Evolutionary conservation across 129 eudicot species (phyloP).

Genomic region (Dittrichia graveolens): DNA sequence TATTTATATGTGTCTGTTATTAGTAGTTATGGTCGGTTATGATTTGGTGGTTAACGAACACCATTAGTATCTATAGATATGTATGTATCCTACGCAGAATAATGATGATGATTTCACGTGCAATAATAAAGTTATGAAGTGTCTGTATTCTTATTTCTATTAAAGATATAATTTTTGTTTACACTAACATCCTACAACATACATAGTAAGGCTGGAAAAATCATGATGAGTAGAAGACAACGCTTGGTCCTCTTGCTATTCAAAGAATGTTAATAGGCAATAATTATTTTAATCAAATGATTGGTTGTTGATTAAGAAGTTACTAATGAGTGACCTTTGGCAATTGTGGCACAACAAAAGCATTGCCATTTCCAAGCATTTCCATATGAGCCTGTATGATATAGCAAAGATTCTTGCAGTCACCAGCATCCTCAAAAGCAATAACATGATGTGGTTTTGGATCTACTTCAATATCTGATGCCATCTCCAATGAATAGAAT

Average conservation of each 20-base stretch:
- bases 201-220: no score
- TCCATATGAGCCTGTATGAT: slow-evolving; percentile 81
- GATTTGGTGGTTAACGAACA: no score
- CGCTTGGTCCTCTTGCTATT: slow-evolving; percentile 1
- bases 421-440: slow-evolving; percentile 89
- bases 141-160: background rate
- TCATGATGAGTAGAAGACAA: background rate
- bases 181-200: slow-evolving; percentile 61
- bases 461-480: slow-evolving; percentile 79
- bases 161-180: background rate
- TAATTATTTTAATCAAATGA: background rate
- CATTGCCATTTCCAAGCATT: slow-evolving; percentile 85
- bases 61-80: no score
- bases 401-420: slow-evolving; percentile 77
- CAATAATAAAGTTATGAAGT: no score
- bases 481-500: slow-evolving; percentile 95
- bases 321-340: slow-evolving; percentile 62
- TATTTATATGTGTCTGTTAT: background rate
- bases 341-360: slow-evolving; percentile 75
- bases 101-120: no score
- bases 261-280: slow-evolving; percentile 10
- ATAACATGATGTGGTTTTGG: slow-evolving; percentile 89
- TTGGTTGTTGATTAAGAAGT: background rate
- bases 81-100: no score
- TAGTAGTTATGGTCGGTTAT: no score